Evolutionary conservation across 2,329 filamentous ascomycete species (phyloP).

Genomic region (Hypoxylon sp.): DNA sequence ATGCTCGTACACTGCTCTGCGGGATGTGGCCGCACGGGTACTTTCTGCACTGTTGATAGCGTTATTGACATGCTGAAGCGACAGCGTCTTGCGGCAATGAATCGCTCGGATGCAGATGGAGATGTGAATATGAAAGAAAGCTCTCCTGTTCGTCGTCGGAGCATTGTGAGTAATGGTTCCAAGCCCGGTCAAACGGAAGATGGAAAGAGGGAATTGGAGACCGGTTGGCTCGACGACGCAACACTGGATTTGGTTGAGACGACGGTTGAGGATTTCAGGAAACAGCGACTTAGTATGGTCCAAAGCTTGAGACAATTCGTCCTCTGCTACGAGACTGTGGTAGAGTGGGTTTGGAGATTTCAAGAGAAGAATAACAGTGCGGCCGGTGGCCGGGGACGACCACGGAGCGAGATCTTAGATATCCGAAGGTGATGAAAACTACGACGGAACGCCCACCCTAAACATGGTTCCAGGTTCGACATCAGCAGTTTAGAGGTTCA

Average conservation of each 20-base stretch:
- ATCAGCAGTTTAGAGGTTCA: background rate
- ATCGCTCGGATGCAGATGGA: constrained; percentile 58
- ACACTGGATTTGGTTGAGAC: constrained; percentile 84
- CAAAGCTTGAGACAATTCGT: constrained; percentile 95
- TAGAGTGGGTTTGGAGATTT: constrained; percentile 82
- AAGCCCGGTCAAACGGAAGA: constrained; percentile 13
- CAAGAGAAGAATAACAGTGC: constrained; percentile 56
- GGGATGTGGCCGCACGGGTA: constrained; percentile 94
- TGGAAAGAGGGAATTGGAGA: constrained; percentile 57
- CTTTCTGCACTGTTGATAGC: constrained; percentile 96
- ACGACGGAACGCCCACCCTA: background rate
- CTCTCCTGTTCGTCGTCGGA: constrained; percentile 46
- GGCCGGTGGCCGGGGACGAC: constrained; percentile 47
- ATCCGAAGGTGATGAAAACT: constrained; percentile 39
- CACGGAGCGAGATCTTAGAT: constrained; percentile 56
- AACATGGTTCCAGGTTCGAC: constrained; percentile 6
- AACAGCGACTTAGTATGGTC: constrained; percentile 94
- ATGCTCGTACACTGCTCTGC: constrained; percentile 96
- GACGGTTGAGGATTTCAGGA: constrained; percentile 91
- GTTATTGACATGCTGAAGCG: constrained; percentile 97
- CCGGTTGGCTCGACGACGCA: constrained; percentile 78
- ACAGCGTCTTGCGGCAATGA: constrained; percentile 67
- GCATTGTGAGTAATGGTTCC: constrained; percentile 31
- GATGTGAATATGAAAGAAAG: constrained; percentile 63
- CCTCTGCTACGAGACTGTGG: constrained; percentile 93